Conservation (phyloP, 768 basidiomycete species). For the Filobasidium wieringae region DNA sequence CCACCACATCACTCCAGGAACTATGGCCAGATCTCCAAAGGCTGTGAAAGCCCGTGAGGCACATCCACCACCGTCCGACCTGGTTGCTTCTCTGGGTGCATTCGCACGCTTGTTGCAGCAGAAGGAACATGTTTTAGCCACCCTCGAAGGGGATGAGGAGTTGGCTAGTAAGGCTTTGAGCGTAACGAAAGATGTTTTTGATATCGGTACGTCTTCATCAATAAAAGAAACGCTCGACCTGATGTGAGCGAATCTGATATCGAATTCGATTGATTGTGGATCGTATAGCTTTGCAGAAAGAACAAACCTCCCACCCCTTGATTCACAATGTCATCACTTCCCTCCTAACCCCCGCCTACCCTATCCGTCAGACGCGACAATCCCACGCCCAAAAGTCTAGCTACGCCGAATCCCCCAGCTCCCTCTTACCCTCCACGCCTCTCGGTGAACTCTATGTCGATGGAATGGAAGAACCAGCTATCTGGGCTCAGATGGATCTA, state of each 20-base stretch:
- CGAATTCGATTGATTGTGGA: no score
- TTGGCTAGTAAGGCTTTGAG: slow-evolving; percentile 27
- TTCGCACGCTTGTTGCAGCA: slow-evolving; percentile 20
- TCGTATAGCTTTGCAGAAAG: no score
- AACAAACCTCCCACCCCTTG: slow-evolving; percentile 53
- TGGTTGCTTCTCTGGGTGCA: neutral
- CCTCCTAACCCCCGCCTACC: slow-evolving; percentile 54
- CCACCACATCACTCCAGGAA: no score
- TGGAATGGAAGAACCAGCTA: slow-evolving; percentile 69
- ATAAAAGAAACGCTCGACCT: slow-evolving; percentile 41
- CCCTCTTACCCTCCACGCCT: slow-evolving; percentile 49
- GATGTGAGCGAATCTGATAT: slow-evolving; percentile 62
- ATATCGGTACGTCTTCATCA: slow-evolving; percentile 30
- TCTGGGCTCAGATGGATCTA: slow-evolving; percentile 91
- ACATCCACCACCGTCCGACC: neutral
- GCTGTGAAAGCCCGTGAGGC: no score
- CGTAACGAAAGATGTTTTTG: slow-evolving; percentile 38
- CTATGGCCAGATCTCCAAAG: no score
- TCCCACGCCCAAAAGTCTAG: slow-evolving; percentile 3
- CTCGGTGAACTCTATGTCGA: slow-evolving; percentile 61
- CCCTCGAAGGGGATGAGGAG: slow-evolving; percentile 23
- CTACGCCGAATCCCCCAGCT: neutral
- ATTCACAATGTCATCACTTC: slow-evolving; percentile 57
- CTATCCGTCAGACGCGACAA: slow-evolving; percentile 21
- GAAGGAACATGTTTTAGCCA: slow-evolving; percentile 22